Conservation (phyloP, 2,329 filamentous ascomycete species). For the Penicillium sp. region DNA sequence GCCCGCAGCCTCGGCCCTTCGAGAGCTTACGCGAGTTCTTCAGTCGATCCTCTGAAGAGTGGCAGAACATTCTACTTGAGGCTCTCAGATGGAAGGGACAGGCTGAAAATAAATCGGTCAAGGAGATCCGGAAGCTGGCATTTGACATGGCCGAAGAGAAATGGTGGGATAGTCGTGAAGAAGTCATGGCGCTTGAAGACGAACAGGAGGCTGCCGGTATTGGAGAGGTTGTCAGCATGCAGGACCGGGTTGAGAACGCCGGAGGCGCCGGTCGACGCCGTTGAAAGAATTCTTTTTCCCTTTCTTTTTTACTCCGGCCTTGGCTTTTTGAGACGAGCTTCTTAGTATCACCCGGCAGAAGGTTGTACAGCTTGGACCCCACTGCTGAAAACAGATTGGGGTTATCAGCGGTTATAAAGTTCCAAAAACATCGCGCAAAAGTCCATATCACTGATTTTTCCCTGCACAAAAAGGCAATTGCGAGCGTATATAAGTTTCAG, state of each 20-base stretch:
- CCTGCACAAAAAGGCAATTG: no score
- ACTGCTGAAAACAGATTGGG: no score
- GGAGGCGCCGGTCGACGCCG: slow-evolving; percentile 45
- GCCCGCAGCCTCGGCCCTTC: slow-evolving; percentile 75
- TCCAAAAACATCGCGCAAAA: no score
- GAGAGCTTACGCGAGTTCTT: slow-evolving; percentile 91
- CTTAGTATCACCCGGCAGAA: no score
- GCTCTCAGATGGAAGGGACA: slow-evolving; percentile 63
- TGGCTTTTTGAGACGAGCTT: no score
- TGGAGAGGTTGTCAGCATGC: slow-evolving; percentile 84
- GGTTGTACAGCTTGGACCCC: no score
- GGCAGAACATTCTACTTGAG: slow-evolving; percentile 82
- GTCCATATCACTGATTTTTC: no score
- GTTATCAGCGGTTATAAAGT: no score
- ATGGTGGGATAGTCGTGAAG: slow-evolving; percentile 98
- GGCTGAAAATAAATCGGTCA: slow-evolving; percentile 56
- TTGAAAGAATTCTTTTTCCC: slow-evolving; percentile 13
- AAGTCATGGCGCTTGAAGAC: slow-evolving; percentile 84
- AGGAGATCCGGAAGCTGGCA: slow-evolving; percentile 86
- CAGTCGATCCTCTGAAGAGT: slow-evolving; percentile 74
- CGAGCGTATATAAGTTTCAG: no score
- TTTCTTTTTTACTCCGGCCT: no score
- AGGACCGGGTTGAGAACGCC: slow-evolving; percentile 58
- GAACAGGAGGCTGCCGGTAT: slow-evolving; percentile 95
- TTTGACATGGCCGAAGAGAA: slow-evolving; percentile 91